A percentile compares a stretch with the other conserved stretches of the same genome.
phyloP scores from a whole-genome alignment of 78 protist species.

The Polysphondylium violaceum region DNA sequence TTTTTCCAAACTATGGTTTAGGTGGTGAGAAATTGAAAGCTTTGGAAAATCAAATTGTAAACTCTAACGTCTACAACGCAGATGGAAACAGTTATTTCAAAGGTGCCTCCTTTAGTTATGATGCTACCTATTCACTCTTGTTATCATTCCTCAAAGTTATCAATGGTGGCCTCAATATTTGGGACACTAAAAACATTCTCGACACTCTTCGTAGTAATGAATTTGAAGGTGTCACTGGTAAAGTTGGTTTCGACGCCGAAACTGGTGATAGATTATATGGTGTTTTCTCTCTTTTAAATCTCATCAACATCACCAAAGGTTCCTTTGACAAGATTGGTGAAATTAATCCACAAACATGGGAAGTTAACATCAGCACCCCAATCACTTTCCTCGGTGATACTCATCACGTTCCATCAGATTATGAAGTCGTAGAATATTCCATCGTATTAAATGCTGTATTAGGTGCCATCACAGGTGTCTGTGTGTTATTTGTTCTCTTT shows the following conservation, averaged over 20 bases:
- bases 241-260: not conserved
- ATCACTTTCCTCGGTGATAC: conserved; percentile 32
- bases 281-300: conserved; percentile 20
- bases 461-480: conserved; percentile 67
- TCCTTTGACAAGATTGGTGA: conserved; percentile 1
- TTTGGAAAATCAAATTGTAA: not conserved
- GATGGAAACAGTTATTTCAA: not conserved
- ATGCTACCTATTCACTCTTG: conserved; percentile 11
- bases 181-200: not conserved
- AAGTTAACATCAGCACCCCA: not conserved
- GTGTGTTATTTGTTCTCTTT: conserved; percentile 16
- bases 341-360: not conserved
- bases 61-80: not conserved
- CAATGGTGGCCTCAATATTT: not conserved
- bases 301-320: conserved; percentile 14
- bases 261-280: conserved; percentile 60
- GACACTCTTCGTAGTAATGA: not conserved
- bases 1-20: conserved; percentile 49
- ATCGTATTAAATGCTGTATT: conserved; percentile 20
- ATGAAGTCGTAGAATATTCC: not conserved
- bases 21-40: not conserved
- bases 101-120: conserved; percentile 59
- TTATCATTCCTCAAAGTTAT: not conserved
- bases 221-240: conserved; percentile 34
- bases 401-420: conserved; percentile 27